A percentile compares a stretch with the other conserved stretches of the same genome.
Evolutionary conservation across 2,329 filamentous ascomycete species (phyloP).

Genomic region (Arthrobotrys musiformis): DNA sequence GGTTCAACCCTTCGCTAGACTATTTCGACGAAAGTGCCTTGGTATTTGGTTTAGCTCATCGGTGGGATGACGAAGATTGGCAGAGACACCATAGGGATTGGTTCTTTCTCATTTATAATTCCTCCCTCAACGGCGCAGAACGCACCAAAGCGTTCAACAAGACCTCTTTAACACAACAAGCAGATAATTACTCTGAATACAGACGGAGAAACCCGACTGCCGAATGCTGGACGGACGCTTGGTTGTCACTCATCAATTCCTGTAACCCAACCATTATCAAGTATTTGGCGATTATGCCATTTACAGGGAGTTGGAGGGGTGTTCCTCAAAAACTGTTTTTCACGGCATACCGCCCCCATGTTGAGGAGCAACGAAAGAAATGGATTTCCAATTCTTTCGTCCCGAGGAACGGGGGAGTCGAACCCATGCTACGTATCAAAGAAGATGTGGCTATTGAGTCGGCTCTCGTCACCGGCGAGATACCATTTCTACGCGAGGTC

Average conservation of each 20-base stretch:
- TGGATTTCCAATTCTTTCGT: not conserved
- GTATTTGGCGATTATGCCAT: constrained; percentile 28
- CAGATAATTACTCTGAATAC: not conserved
- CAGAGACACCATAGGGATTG: not conserved
- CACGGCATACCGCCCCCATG: not conserved
- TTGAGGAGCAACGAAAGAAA: not conserved
- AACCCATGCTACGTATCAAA: not conserved
- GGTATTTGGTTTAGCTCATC: not conserved
- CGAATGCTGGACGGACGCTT: constrained; percentile 18
- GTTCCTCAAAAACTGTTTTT: constrained; percentile 6
- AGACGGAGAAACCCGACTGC: not conserved
- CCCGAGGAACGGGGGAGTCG: not conserved
- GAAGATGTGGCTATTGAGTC: not conserved
- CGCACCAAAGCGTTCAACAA: not conserved
- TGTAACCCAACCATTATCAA: constrained; percentile 23
- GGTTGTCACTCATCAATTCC: not conserved
- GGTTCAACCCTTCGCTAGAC: not conserved
- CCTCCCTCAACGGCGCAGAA: too few relatives aligned
- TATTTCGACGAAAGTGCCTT: constrained; percentile 2
- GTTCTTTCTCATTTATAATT: too few relatives aligned
- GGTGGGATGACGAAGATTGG: not conserved
- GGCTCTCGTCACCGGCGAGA: not conserved
- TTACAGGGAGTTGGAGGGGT: constrained; percentile 5
- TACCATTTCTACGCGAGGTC: not conserved
- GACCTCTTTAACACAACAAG: not conserved